Base-by-base conservation (phyloP, 305 asterid species). In the Salvia sclarea region DNA sequence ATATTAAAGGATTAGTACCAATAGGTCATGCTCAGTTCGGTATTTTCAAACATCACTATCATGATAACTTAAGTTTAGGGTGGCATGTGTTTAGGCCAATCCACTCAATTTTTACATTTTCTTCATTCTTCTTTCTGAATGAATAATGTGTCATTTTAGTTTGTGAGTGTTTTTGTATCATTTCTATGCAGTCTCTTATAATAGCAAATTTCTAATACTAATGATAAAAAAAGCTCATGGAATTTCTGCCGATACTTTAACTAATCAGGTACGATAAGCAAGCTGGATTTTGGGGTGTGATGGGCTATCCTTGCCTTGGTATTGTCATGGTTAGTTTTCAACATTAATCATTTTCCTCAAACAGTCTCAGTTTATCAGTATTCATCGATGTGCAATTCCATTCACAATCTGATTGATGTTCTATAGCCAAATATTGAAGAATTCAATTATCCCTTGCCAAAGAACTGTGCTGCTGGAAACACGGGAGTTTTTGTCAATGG, bases 231-330 rank as follows among this genome's bases (percentile, higher is more conserved):
- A 73, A 50, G 71, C 56, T 77, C 48, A 75, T 61, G 40, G 75
- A 53, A 59, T 18, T 48, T 61, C 24, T 70, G 60, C 69, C 13
- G 43, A 14, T 43, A n/a, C 52, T 49, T 61, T 16, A 49, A 60
- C 53, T 43, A 64, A 68, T 55, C 80, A 92, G 98, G 98, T 92
- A 89, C 18, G 98, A 92, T 61, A 65, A 61, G 53, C 81, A 79
- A 63, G 98, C 97, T 37, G 98, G 98, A 65, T 92, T 92, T 81
- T 92, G 98, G 98, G 98, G 98, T 52, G 96, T 88, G 81, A 85
- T 89, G 86, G 96, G 96, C 68, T 84, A 86, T 78, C 90, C 91
- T 54, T 92, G 98, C 73, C 78, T 86, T 16, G 98, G 98, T 58
- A 85, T 92, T 61, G 75, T 88, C 69, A 80, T 81, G 95, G 98